phyloP scores from a whole-genome alignment of 352 stramenopile species.

The Globisporangium sylvaticum region DNA sequence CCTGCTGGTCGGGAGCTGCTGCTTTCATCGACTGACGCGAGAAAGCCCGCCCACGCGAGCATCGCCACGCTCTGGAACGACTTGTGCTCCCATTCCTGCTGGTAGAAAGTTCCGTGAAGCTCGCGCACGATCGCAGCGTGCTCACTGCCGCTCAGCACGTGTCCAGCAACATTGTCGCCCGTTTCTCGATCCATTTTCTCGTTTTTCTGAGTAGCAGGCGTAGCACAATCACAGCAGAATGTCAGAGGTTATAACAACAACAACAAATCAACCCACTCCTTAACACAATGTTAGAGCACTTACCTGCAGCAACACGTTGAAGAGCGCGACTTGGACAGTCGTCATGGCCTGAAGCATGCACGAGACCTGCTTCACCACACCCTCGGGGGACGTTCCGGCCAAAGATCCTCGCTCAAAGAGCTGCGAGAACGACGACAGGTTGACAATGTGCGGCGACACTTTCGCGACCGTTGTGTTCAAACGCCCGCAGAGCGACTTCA shows the following conservation, averaged over 20 bases:
- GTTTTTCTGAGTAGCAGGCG: conserved; percentile 25
- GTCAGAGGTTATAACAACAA: not conserved
- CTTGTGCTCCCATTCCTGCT: conserved; percentile 65
- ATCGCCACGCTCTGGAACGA: conserved; percentile 71
- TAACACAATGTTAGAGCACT: not conserved
- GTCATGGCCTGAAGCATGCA: conserved; percentile 77
- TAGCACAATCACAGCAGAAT: not conserved
- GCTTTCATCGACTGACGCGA: conserved; percentile 31
- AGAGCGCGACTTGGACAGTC: conserved; percentile 60
- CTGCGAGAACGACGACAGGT: conserved; percentile 70
- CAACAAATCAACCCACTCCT: not conserved
- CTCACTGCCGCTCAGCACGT: conserved; percentile 36
- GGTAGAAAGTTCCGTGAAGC: conserved; percentile 60
- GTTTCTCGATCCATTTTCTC: conserved; percentile 66
- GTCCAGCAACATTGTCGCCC: conserved; percentile 37
- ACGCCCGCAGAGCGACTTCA: conserved; percentile 54
- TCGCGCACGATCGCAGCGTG: conserved; percentile 49
- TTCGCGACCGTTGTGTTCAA: conserved; percentile 59
- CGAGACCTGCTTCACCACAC: conserved; percentile 66
- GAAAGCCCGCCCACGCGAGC: conserved; percentile 70
- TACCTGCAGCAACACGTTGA: conserved; percentile 51
- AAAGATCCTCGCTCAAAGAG: conserved; percentile 67
- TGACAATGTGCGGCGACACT: conserved; percentile 80
- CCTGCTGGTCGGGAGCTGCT: conserved; percentile 17
- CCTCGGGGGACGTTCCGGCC: conserved; percentile 55